phyloP scores from a whole-genome alignment of 768 basidiomycete genomes.

The Boletus edulis region DNA sequence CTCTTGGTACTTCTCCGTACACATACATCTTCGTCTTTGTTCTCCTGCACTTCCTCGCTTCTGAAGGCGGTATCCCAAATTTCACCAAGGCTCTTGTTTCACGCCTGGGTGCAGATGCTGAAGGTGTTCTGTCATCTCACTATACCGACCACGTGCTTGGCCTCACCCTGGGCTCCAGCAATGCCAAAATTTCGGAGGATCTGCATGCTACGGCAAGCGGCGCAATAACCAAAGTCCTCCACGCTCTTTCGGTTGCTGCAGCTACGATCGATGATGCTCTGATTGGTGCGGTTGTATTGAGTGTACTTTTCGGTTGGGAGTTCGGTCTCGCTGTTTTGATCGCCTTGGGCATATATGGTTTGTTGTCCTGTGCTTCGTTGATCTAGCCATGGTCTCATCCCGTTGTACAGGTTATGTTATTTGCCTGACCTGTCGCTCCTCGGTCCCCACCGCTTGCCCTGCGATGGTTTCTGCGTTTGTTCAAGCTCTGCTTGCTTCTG shows the following conservation, averaged over 20 bases:
- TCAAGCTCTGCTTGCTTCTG: slow-evolving; percentile 79
- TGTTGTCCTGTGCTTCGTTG: slow-evolving; percentile 13
- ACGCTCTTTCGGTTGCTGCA: slow-evolving; percentile 54
- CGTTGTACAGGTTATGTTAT: slow-evolving; percentile 14
- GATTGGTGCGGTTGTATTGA: slow-evolving; percentile 69
- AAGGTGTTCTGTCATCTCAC: slow-evolving; percentile 54
- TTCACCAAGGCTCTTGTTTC: slow-evolving; percentile 75
- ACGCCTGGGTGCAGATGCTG: slow-evolving; percentile 88
- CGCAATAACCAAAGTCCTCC: slow-evolving; percentile 16
- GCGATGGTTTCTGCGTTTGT: slow-evolving; percentile 32
- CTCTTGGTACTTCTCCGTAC: slow-evolving; percentile 54
- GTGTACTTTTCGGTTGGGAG: slow-evolving; percentile 60
- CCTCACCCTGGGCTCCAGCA: slow-evolving; percentile 80
- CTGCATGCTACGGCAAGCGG: slow-evolving; percentile 12
- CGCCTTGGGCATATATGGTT: slow-evolving; percentile 75
- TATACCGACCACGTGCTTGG: slow-evolving; percentile 87
- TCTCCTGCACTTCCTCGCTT: slow-evolving; percentile 68
- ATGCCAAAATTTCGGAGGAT: slow-evolving; percentile 76
- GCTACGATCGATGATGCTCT: slow-evolving; percentile 82
- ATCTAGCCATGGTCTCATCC: neutral
- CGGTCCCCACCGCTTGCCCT: slow-evolving; percentile 8
- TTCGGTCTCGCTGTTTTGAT: slow-evolving; percentile 65
- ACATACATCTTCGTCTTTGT: slow-evolving; percentile 67
- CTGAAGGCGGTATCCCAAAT: slow-evolving; percentile 71
- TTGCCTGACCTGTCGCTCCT: slow-evolving; percentile 8